Percentiles rank a stretch among this genome's conserved stretches.
phyloP scores from a whole-genome alignment of 495 filamentous ascomycete genomes.

The Chaetomium cochliodes region DNA sequence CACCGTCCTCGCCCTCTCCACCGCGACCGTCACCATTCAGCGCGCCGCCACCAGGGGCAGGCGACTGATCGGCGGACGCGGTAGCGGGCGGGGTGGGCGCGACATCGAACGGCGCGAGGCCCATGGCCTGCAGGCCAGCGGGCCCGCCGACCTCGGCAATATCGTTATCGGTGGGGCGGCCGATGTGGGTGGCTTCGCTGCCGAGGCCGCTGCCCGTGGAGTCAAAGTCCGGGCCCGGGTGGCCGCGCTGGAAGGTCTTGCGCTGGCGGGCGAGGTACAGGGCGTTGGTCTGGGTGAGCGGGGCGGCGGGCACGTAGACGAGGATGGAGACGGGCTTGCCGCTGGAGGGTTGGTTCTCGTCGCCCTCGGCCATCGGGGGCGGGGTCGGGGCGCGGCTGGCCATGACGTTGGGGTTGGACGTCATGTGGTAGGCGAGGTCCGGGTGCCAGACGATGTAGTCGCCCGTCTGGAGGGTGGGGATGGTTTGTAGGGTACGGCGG shows the following conservation, averaged over 20 bases:
- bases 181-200: slow-evolving; percentile 47
- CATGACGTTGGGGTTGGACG: slow-evolving; percentile 42
- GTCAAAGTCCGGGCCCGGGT: slow-evolving; percentile 70
- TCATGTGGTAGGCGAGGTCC: slow-evolving; percentile 58
- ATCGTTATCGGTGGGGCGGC: slow-evolving; percentile 45
- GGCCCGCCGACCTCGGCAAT: slow-evolving; percentile 49
- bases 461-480: slow-evolving; percentile 74
- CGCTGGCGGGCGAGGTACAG: slow-evolving; percentile 75
- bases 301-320: slow-evolving; percentile 82
- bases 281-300: slow-evolving; percentile 74
- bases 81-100: slow-evolving; percentile 30
- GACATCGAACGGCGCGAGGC: slow-evolving; percentile 47
- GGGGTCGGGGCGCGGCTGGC: slow-evolving; percentile 39
- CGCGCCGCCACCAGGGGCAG: neutral
- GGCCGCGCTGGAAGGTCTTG: slow-evolving; percentile 63
- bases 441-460: slow-evolving; percentile 95
- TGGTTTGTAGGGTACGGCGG: slow-evolving; percentile 69
- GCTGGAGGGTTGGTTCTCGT: slow-evolving; percentile 4
- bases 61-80: neutral
- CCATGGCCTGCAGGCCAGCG: slow-evolving; percentile 49
- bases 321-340: slow-evolving; percentile 38
- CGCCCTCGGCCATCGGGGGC: slow-evolving; percentile 21
- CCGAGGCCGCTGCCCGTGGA: slow-evolving; percentile 49
- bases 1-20: slow-evolving; percentile 27
- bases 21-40: slow-evolving; percentile 25